Evolutionary conservation across 1,284 basidiomycete genomes (phyloP), one percentile per base, ranked within the genome.

Genomic region (Ganoderma sp.): DNA sequence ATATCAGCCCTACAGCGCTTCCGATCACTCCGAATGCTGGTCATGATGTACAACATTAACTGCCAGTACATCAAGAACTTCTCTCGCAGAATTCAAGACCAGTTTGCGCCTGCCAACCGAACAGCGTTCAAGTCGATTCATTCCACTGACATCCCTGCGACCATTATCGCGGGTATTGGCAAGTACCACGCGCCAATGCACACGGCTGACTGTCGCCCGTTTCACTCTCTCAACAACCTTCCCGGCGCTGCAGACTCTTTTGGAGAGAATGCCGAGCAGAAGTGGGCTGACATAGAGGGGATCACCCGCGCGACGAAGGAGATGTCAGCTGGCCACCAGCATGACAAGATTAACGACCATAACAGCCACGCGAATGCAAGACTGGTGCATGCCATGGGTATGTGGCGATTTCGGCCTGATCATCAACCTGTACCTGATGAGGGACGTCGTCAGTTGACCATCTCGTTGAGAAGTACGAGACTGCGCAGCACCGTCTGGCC

Each of bases 171-270:
- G 0, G 61, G 64, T 1, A 61, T 76, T 4, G 75, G 71, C 2
- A 76, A 75, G 59, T 75, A 73, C 50, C 75, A 77, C 61, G 62
- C 69, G 1, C 65, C 65, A 2, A 73, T 67, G 15, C 75, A 77
- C 56, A 68, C n/a, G 22, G 19, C 41, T 10, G 34, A 56, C 8
- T 77, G 75, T 50, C 68, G 69, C 2, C 66, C 59, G 9, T 65
- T 48, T 17, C 73, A 61, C 60, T 76, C 74, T 6, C 68, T 73
- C 17, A 66, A 75, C 58, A 22, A 39, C 15, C 57, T 59, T 0
- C 57, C 57, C 1, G 57, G 57, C n/a, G 19, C 39, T 8, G 37
- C 19, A 0, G 39, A 59, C 57, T 12, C 22, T 14, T 58, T 58
- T 15, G 39, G 57, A 1, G 39, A 59, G 12, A 39, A 39, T 4